phyloP scores from a whole-genome alignment of 345 rosid species.

The Combretum micranthum region DNA sequence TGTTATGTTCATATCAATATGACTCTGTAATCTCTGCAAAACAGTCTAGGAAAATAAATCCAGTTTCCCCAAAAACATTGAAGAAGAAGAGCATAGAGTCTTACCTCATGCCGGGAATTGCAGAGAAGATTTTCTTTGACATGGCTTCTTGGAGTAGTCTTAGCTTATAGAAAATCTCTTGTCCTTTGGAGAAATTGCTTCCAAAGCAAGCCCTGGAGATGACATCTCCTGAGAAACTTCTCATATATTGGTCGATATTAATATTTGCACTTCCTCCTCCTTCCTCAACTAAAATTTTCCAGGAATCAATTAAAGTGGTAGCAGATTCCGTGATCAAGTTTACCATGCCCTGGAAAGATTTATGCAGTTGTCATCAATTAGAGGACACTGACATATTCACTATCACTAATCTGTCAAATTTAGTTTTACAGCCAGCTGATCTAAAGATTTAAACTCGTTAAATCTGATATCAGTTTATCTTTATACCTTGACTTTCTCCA shows the following conservation, averaged over 20 bases:
- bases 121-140: conserved; percentile 24
- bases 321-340: conserved; percentile 25
- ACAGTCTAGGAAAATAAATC: background rate
- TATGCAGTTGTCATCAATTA: too few relatives aligned
- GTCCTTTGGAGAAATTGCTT: conserved; percentile 28
- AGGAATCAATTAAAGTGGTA: conserved; percentile 16
- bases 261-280: conserved; percentile 27
- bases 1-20: too few relatives aligned
- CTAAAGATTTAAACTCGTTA: background rate
- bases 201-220: conserved; percentile 51
- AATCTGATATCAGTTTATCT: background rate
- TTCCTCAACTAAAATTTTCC: conserved; percentile 23
- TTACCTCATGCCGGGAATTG: conserved; percentile 38
- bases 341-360: conserved; percentile 24
- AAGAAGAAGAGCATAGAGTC: too few relatives aligned
- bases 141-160: conserved; percentile 28
- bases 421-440: background rate
- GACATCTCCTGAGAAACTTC: conserved; percentile 41
- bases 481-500: conserved; percentile 40
- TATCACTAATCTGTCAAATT: too few relatives aligned
- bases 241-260: conserved; percentile 22
- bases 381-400: too few relatives aligned
- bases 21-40: background rate
- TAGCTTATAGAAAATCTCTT: conserved; percentile 28
- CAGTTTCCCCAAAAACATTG: too few relatives aligned